phyloP scores from a whole-genome alignment of 2,329 filamentous ascomycete genomes.

The Trichophyton benhamiae region DNA sequence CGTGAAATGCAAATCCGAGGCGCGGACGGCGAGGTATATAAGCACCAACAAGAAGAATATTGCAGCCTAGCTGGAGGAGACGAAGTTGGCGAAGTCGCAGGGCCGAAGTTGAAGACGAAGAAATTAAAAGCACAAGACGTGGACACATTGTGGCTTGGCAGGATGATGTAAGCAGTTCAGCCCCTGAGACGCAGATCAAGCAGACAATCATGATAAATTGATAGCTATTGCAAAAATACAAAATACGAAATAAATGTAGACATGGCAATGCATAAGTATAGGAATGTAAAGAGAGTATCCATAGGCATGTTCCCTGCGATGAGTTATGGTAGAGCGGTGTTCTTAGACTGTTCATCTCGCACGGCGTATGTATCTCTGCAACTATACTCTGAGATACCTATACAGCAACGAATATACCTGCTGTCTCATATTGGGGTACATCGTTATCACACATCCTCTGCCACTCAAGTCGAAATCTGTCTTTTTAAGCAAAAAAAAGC shows the following conservation, averaged over 20 bases:
- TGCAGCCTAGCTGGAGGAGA: neutral
- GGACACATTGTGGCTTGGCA: conserved; percentile 1
- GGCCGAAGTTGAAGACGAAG: neutral
- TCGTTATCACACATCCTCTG: neutral
- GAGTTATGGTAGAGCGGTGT: too few species aligned
- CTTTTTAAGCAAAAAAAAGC: neutral
- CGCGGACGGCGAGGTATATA: neutral
- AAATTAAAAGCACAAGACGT: neutral
- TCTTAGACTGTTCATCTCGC: too few species aligned
- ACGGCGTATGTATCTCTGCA: too few species aligned
- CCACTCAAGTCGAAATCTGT: neutral
- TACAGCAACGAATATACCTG: too few species aligned
- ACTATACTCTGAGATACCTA: too few species aligned
- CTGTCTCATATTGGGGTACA: too few species aligned
- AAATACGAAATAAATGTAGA: too few species aligned
- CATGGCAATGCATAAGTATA: too few species aligned
- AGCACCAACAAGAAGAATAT: neutral
- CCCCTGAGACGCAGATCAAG: neutral
- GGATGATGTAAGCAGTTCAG: neutral
- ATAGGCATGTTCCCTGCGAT: too few species aligned
- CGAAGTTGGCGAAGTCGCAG: neutral
- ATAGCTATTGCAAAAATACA: neutral
- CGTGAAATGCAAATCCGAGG: neutral
- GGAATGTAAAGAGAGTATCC: too few species aligned
- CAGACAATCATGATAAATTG: neutral